Percentiles rank a stretch among this genome's conserved stretches.
These are phyloP conservation scores for Neocucurbitaria cava DNA, from an alignment of 2,329 filamentous ascomycete species.

Conservation along the genomic window DNA sequence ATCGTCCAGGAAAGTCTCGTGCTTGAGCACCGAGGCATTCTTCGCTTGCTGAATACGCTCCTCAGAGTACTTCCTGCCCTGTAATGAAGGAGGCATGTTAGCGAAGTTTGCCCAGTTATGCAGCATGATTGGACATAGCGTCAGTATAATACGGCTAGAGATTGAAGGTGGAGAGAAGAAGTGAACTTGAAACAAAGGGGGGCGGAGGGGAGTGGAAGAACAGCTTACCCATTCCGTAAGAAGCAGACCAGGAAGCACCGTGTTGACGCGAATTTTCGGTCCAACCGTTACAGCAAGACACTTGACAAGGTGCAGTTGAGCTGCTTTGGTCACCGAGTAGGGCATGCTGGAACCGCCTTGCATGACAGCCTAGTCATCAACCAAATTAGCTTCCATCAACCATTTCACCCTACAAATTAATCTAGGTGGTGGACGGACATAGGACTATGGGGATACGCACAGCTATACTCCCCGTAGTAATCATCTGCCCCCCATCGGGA, in stretches of 20 bases:
- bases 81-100: too few species aligned
- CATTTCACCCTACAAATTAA: too few species aligned
- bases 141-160: too few species aligned
- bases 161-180: neutral
- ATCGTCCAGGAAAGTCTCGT: conserved; percentile 61
- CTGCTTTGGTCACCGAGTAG: conserved; percentile 80
- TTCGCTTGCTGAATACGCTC: conserved; percentile 64
- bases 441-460: conserved; percentile 50
- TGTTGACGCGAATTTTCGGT: conserved; percentile 69
- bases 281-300: conserved; percentile 69
- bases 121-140: too few species aligned
- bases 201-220: neutral
- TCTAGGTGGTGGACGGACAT: too few species aligned
- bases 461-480: conserved; percentile 69
- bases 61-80: conserved; percentile 64
- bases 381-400: conserved; percentile 3
- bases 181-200: neutral
- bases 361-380: conserved; percentile 51
- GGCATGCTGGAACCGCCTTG: conserved; percentile 67
- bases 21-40: conserved; percentile 66
- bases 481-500: conserved; percentile 67
- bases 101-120: too few species aligned
- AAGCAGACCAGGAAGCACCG: conserved; percentile 69
- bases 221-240: conserved; percentile 59
- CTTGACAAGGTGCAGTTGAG: conserved; percentile 71